Evolutionary conservation across 148 eudicot genomes (phyloP).

Genomic region (Selenicereus undatus): DNA sequence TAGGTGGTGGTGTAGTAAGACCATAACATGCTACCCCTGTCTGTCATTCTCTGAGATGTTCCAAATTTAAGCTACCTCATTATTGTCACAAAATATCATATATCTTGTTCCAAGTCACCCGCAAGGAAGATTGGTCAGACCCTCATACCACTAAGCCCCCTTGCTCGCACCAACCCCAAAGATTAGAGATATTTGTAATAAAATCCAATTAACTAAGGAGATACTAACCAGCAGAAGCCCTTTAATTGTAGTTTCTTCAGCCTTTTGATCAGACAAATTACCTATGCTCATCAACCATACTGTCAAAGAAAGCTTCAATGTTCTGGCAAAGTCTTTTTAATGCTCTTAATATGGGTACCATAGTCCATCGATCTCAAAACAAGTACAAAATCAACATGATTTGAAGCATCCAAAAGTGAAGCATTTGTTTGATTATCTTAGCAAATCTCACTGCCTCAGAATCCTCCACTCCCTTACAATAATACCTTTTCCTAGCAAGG

Average conservation of each 20-base stretch:
- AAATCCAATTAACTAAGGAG: background rate
- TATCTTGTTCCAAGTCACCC: too few relatives aligned
- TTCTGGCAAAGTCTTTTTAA: constrained; percentile 19
- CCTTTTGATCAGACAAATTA: constrained; percentile 1
- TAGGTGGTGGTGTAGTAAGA: too few relatives aligned
- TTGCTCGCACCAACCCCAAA: too few relatives aligned
- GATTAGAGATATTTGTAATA: too few relatives aligned
- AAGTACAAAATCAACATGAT: constrained; percentile 24
- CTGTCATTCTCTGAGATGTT: too few relatives aligned
- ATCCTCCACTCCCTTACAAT: constrained; percentile 20
- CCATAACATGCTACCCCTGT: too few relatives aligned
- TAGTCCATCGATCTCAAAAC: constrained; percentile 25
- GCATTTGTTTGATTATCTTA: constrained; percentile 19
- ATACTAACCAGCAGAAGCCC: constrained; percentile 34
- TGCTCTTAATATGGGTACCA: constrained; percentile 21
- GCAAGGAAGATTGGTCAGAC: too few relatives aligned
- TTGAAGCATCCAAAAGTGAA: constrained; percentile 21
- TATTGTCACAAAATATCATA: too few relatives aligned
- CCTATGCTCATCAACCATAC: constrained; percentile 34
- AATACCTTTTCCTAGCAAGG: constrained; percentile 49
- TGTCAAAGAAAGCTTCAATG: constrained; percentile 23
- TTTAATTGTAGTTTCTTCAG: constrained; percentile 37
- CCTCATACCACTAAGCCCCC: too few relatives aligned
- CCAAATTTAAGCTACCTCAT: too few relatives aligned
- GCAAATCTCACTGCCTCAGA: constrained; percentile 27